Base-by-base conservation (phyloP, 1,139 yeast genomes). In the Debaryomycetaceae sp. region DNA sequence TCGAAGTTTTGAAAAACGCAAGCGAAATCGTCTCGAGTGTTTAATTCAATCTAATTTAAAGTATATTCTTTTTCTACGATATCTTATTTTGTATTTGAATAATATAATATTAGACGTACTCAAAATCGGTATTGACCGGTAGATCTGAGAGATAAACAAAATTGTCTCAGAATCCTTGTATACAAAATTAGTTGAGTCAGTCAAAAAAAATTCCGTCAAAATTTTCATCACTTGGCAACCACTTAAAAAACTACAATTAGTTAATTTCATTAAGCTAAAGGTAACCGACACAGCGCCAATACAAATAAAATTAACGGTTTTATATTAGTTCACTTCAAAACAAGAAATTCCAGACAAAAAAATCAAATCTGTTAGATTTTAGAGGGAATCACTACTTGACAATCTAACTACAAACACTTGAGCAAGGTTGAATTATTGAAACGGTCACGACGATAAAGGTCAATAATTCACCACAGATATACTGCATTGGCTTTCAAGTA, bases 21-120 rank as follows among this genome's bases (percentile, higher is more conserved):
- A 81, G 88, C 50, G 95, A 86, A 57, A 91, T 92, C 60, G 97
- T 92, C 34, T 81, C 95, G 8, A 83, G 89, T 56, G 96, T 87
- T 47, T 87, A 39, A 35, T 26, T 22, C n/a, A n/a, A n/a, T n/a
- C n/a, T n/a, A n/a, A n/a, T n/a, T n/a, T n/a, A n/a, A n/a, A n/a
- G n/a, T n/a, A n/a, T n/a, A n/a, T n/a, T 8, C 26, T 22, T 22
- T 22, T 11, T 11, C 26, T 22, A 22, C 11, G 7, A 8, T 22
- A 22, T 22, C 11, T 8, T 22, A 22, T 8, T 22, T 22, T 22
- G 11, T 22, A 22, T 22, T 22, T 22, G 26, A 3, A 22, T 22
- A 22, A 22, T 22, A 3, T 11, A 22, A 22, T 11, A 8, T 22
- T 22, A 22, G 26, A 22, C 26, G 11, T 22, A 22, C 26, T 22